Percentiles rank a stretch among this genome's conserved stretches.
phyloP scores from a whole-genome alignment of 441 rosid genomes.

The Raphanus hybrid region DNA sequence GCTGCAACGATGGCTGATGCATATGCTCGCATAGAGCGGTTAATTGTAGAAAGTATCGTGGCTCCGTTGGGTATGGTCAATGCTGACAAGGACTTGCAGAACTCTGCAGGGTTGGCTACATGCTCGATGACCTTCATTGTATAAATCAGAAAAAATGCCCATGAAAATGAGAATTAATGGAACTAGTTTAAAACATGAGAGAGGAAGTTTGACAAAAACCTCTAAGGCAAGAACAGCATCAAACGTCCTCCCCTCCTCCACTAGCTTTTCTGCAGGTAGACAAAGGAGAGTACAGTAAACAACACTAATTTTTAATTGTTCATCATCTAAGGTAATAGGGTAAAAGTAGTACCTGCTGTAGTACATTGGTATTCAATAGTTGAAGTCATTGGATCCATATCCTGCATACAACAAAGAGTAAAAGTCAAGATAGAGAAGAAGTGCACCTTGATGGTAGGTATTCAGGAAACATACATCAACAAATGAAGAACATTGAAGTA shows the following conservation, averaged over 20 bases:
- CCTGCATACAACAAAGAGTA: conserved; percentile 45
- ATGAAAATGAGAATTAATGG: neutral
- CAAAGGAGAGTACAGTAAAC: neutral
- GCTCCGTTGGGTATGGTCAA: conserved; percentile 75
- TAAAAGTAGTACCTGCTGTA: conserved; percentile 73
- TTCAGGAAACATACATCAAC: neutral
- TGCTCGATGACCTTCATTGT: conserved; percentile 86
- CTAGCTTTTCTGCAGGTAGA: conserved; percentile 65
- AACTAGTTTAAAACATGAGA: neutral
- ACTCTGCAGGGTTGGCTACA: conserved; percentile 88
- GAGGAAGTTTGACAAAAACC: conserved; percentile 39
- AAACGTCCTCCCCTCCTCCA: conserved; percentile 72
- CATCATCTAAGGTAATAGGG: conserved; percentile 23
- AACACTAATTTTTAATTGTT: neutral
- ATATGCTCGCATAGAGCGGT: conserved; percentile 88
- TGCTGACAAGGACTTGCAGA: conserved; percentile 86
- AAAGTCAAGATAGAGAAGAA: neutral
- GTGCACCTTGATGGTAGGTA: neutral
- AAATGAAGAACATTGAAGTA: neutral
- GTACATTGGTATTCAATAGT: conserved; percentile 75
- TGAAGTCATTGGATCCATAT: conserved; percentile 77
- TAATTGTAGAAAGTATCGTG: conserved; percentile 76
- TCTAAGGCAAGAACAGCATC: conserved; percentile 91
- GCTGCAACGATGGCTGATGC: conserved; percentile 88
- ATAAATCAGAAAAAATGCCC: conserved; percentile 54